Conservation (phyloP, 2,329 filamentous ascomycete species). For the Penicillium sp. region DNA sequence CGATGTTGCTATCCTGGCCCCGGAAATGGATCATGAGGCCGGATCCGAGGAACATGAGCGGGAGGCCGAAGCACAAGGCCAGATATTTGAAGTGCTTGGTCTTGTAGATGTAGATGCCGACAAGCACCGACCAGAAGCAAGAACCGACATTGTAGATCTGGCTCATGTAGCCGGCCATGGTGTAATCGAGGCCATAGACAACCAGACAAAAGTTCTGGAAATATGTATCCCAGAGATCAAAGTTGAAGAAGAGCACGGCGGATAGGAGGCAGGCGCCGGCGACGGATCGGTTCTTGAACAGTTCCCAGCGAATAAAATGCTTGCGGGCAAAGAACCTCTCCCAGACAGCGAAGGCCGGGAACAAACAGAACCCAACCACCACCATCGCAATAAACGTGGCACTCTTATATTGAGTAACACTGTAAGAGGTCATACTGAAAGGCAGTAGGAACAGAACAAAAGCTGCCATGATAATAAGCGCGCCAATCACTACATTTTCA, state of each 20-base stretch:
- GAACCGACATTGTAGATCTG: conserved; percentile 56
- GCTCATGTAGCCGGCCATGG: conserved; percentile 47
- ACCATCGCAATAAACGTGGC: conserved; percentile 51
- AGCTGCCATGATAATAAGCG: conserved; percentile 54
- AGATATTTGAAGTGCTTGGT: conserved; percentile 54
- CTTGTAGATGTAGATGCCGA: conserved; percentile 50
- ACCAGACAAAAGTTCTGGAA: conserved; percentile 55
- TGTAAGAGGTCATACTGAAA: conserved; percentile 54
- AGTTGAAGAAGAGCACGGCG: conserved; percentile 50
- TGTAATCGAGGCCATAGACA: conserved; percentile 47
- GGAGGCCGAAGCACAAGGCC: conserved; percentile 52
- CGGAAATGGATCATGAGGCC: conserved; percentile 59
- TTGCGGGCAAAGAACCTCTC: conserved; percentile 54
- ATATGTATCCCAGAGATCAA: conserved; percentile 55
- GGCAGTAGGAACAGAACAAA: conserved; percentile 65
- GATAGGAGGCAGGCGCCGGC: conserved; percentile 53
- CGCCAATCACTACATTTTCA: conserved; percentile 21
- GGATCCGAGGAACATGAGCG: conserved; percentile 51
- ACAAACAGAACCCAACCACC: conserved; percentile 53
- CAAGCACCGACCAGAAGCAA: conserved; percentile 50
- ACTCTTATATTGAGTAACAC: conserved; percentile 44
- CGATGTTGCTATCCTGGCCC: conserved; percentile 47
- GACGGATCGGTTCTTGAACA: conserved; percentile 51
- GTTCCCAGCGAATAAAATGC: conserved; percentile 55
- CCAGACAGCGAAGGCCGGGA: conserved; percentile 55